Conservation (phyloP, 2,329 filamentous ascomycete species). For the Sphaceloma murrayae region DNA sequence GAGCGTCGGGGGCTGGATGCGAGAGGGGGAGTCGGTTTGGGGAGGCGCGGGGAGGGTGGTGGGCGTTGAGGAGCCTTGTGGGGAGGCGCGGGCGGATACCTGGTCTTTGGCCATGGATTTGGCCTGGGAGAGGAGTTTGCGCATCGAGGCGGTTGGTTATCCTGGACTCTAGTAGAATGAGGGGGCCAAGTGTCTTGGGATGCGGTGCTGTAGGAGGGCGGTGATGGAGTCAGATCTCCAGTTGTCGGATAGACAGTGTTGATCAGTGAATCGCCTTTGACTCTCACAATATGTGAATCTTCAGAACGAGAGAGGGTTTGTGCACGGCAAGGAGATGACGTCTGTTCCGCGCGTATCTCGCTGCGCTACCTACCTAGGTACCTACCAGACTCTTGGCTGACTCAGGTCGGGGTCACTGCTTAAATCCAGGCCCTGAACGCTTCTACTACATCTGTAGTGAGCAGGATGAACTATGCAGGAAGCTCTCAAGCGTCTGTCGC, state of each 20-base stretch:
- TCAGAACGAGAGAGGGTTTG: not conserved
- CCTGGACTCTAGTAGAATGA: no score
- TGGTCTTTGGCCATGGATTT: slow-evolving; percentile 12
- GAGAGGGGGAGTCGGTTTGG: slow-evolving; percentile 20
- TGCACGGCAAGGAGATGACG: not conserved
- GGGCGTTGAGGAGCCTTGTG: not conserved
- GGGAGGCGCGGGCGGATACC: not conserved
- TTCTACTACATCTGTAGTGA: no score
- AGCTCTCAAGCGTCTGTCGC: no score
- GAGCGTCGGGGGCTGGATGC: slow-evolving; percentile 32
- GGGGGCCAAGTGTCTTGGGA: not conserved
- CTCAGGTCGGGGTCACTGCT: no score
- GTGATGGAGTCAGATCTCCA: not conserved
- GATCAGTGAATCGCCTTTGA: no score
- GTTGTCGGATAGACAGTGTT: no score
- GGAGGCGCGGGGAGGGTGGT: not conserved
- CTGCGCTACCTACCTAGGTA: no score
- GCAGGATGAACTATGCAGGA: no score
- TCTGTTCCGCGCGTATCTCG: not conserved
- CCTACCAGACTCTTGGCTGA: no score
- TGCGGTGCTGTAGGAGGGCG: not conserved
- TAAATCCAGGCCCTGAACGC: no score
- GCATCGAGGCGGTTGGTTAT: not conserved
- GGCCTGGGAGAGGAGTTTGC: slow-evolving; percentile 7
- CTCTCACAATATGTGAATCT: not conserved